Conservation (phyloP, 768 basidiomycete species). For the Myochromella boudieri region DNA sequence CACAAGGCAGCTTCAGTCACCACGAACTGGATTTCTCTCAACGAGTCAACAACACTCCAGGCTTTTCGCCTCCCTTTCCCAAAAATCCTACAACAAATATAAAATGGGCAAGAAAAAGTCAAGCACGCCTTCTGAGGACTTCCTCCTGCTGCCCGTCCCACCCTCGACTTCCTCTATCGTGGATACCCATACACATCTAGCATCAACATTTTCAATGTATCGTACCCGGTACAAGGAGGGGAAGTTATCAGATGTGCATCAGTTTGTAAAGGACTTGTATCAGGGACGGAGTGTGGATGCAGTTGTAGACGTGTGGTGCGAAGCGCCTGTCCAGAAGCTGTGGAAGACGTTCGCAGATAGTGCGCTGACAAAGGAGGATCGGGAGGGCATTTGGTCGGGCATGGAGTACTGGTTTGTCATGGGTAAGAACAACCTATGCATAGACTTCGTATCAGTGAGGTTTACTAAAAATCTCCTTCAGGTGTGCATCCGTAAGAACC, state of each 20-base stretch:
- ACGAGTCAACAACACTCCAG: no score
- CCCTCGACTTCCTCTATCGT: conserved; percentile 46
- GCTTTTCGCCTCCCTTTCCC: no score
- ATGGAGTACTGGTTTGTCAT: conserved; percentile 83
- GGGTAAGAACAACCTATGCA: conserved; percentile 42
- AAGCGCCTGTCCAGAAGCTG: conserved; percentile 60
- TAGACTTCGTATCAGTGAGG: neutral
- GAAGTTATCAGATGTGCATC: conserved; percentile 50
- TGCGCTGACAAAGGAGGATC: conserved; percentile 50
- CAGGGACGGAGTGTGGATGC: conserved; percentile 53
- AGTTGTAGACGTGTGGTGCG: conserved; percentile 87
- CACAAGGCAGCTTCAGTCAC: no score
- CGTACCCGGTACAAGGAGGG: conserved; percentile 57
- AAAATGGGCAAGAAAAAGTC: conserved; percentile 37
- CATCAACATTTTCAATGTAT: conserved; percentile 68
- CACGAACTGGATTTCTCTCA: no score
- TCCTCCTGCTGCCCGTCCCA: conserved; percentile 36
- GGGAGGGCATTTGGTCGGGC: conserved; percentile 58
- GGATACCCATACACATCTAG: conserved; percentile 83
- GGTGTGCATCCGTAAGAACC: conserved; percentile 71
- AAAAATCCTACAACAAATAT: neutral
- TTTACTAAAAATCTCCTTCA: conserved; percentile 20
- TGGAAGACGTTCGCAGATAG: conserved; percentile 80
- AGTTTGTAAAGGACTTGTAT: conserved; percentile 66
- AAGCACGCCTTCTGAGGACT: conserved; percentile 30